Base-by-base conservation (phyloP, 164 flowering plant species). In the Houttuynia cordata region DNA sequence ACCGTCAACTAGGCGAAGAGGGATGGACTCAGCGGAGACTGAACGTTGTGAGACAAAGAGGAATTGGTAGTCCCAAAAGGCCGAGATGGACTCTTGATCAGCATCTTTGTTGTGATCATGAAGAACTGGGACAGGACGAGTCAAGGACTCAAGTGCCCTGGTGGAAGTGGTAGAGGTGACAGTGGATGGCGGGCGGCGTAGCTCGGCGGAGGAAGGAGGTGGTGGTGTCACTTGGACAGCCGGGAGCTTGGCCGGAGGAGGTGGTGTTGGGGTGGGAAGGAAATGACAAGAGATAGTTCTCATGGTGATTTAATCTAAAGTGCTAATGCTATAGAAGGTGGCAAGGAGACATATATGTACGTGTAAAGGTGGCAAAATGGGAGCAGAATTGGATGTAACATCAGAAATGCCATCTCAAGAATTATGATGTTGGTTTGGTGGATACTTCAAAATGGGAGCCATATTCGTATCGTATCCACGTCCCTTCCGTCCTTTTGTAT, bases 61-160 rank as follows among this genome's bases (percentile, higher is more conserved):
- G 55, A 79, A 81, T 42, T 90, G 97, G 75, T 93, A 93, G 74
- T 93, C 98, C 85, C 89, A 81, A 60, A 76, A 84, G 8, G 95
- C 96, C 0, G 76, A 58, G 20, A 71, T 68, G 0, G 74, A 53
- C 17, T 82, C 83, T 53, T 83, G 82, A 9, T 58, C 49, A 80
- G 70, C 0, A 71, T 58, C 25, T 61, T 79, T 55, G 59, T 74
- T 64, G 51, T 80, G 8, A 19, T 53, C 24, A 24, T 20, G 9
- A 24, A 10, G 49, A 42, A 10, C 49, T 42, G 49, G 49, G 49
- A 14, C 49, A 42, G 17, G 49, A 42, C 17, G 12, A 14, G 49
- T 42, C 49, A 14, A 42, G 49, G 49, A 14, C 49, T 14, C 49
- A 14, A 42, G 49, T 1, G 49, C 37, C 37, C 6, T 30, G 37